Percentiles rank a stretch among this genome's conserved stretches.
Evolutionary conservation across 2,329 filamentous ascomycete genomes (phyloP).

Genomic region (Claviceps digitariae): DNA sequence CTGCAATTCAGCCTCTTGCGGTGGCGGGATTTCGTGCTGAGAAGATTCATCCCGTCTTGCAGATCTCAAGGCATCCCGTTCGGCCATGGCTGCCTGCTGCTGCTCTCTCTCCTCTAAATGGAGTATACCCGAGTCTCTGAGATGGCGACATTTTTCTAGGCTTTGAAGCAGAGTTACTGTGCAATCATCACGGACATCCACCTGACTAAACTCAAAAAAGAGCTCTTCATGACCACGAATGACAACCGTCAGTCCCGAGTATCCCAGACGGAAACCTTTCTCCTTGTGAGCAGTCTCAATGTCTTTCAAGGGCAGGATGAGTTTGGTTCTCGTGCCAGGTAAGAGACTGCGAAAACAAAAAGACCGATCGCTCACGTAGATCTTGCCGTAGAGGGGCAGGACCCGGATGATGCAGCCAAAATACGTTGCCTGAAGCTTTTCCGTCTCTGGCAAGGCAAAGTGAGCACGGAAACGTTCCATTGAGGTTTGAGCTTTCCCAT

Average conservation of each 20-base stretch:
- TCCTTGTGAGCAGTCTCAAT: constrained; percentile 91
- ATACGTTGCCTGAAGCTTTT: constrained; percentile 77
- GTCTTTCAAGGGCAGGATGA: constrained; percentile 81
- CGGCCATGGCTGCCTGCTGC: constrained; percentile 62
- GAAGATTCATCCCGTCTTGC: constrained; percentile 46
- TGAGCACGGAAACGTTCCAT: constrained; percentile 78
- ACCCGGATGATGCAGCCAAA: constrained; percentile 88
- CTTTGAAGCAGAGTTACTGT: constrained; percentile 65
- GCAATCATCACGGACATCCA: constrained; percentile 77
- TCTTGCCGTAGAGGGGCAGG: constrained; percentile 85
- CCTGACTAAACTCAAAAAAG: constrained; percentile 81
- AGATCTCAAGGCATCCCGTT: constrained; percentile 67
- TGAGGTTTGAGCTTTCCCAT: constrained; percentile 50
- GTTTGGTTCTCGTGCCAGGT: constrained; percentile 78
- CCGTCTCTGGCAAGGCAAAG: constrained; percentile 74
- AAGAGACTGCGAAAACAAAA: constrained; percentile 91
- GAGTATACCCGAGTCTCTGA: constrained; percentile 56
- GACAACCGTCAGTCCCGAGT: constrained; percentile 80
- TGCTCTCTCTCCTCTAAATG: constrained; percentile 55
- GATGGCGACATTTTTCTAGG: constrained; percentile 57
- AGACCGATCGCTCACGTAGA: constrained; percentile 77
- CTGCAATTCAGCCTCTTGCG: constrained; percentile 29
- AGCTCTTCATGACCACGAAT: constrained; percentile 90
- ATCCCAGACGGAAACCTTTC: constrained; percentile 85
- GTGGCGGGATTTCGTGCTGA: constrained; percentile 36